Evolutionary conservation across 768 basidiomycete genomes (phyloP), one percentile per base, ranked within the genome.

Genomic region (Podaxis sp.): DNA sequence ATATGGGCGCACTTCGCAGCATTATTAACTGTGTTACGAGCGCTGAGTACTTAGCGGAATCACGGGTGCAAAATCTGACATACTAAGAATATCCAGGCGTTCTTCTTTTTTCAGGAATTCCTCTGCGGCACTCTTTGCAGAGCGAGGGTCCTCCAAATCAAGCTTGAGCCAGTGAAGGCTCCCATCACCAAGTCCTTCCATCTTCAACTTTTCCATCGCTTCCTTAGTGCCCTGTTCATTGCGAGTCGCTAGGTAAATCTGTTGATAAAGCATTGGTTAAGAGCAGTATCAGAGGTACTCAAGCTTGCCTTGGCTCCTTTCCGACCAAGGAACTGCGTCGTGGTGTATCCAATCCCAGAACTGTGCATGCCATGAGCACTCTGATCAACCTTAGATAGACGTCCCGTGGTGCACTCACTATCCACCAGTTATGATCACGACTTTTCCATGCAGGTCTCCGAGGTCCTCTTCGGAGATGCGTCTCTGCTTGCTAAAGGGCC

Each of bases 71-170:
- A 33, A 15, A 24, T 43, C 17, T 8, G n/a, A 75, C 80, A 64
- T 62, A 85, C 86, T 65, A n/a, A 88, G 66, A 7, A 87, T 74
- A 66, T 89, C 86, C 59, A 89, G 67, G 33, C 85, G 75, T 37
- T 71, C 71, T 66, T 88, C 61, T 24, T 52, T 70, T 66, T 61
- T 68, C 22, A 53, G 38, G 47, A 72, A 70, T 37, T 70, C 66
- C 27, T 67, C 67, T 4, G 65, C 73, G 36, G 72, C 60, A 6
- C 38, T 62, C 49, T 69, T 71, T 17, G 73, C 70, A n/a, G 67
- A 65, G 7, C 61, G 59, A 11, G 76, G 65, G 55, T 72, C 68
- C 3, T 62, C 64, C n/a, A 74, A 65, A 41, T 76, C 73, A 17
- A 76, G 59, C 13, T 65, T 56, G 24, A 74, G 65, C 63, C 71